phyloP scores from a whole-genome alignment of 1,284 basidiomycete genomes.

The Porphyrellus sp. region DNA sequence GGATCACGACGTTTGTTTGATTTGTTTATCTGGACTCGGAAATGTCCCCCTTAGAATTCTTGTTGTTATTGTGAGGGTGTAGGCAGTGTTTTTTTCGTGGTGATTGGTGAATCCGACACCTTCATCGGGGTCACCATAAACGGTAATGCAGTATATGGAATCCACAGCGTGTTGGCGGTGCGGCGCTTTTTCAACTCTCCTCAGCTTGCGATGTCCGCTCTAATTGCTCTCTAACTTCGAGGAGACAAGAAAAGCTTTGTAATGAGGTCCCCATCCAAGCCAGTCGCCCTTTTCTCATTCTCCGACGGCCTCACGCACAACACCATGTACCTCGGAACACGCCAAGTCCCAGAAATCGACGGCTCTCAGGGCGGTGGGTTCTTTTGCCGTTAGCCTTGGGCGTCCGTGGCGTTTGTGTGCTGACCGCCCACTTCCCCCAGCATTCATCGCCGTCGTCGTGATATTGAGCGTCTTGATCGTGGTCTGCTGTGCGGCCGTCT shows the following conservation, averaged over 20 bases:
- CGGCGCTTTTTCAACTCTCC: not conserved
- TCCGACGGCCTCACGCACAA: not conserved
- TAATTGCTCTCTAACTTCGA: not conserved
- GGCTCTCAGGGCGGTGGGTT: conserved; percentile 45
- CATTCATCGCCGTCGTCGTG: conserved; percentile 48
- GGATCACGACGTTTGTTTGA: not conserved
- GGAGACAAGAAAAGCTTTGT: not conserved
- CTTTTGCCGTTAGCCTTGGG: not conserved
- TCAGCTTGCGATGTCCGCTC: not conserved
- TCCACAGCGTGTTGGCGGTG: conserved; percentile 10
- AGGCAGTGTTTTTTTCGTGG: not conserved
- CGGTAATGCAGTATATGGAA: conserved; percentile 5
- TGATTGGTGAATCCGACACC: not conserved
- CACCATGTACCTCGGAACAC: conserved; percentile 12
- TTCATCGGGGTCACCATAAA: conserved; percentile 7
- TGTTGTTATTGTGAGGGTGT: too few species aligned
- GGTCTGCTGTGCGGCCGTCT: conserved; percentile 41
- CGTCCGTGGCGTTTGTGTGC: not conserved
- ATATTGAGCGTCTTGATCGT: conserved; percentile 44
- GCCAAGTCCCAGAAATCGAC: conserved; percentile 42
- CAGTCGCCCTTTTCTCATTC: not conserved
- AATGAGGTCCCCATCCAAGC: conserved; percentile 2
- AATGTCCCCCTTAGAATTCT: not conserved
- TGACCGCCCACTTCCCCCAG: conserved; percentile 25
- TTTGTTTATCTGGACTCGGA: not conserved